These are phyloP conservation scores for Madurella fahalii DNA, from an alignment of 2,329 filamentous ascomycete genomes.

Conservation along the genomic window DNA sequence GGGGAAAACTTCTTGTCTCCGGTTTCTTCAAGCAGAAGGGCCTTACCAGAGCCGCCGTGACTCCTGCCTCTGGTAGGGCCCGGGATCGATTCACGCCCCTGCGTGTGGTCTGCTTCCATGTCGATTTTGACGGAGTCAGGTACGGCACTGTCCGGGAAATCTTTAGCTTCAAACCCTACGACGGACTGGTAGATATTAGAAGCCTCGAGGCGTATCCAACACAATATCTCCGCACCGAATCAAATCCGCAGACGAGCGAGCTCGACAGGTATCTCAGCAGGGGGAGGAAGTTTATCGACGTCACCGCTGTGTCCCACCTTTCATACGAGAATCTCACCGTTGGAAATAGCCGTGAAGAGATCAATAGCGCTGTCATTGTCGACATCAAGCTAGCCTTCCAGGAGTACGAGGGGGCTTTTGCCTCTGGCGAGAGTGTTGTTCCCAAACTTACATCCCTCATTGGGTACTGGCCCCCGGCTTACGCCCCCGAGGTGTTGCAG, in stretches of 20 bases:
- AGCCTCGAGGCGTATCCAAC: too few species aligned
- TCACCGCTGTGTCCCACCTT: slow-evolving; percentile 26
- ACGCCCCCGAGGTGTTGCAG: not conserved
- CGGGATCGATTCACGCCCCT: slow-evolving; percentile 9
- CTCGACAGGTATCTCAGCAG: slow-evolving; percentile 22
- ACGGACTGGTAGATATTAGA: too few species aligned
- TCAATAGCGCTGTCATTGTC: slow-evolving; percentile 30
- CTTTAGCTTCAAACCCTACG: slow-evolving; percentile 28
- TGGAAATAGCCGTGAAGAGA: slow-evolving; percentile 23
- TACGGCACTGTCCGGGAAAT: slow-evolving; percentile 21
- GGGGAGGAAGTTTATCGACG: slow-evolving; percentile 22
- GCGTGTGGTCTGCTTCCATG: slow-evolving; percentile 23
- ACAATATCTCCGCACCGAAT: too few species aligned
- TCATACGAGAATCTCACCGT: slow-evolving; percentile 28
- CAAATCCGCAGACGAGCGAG: too few species aligned
- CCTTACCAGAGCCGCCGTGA: not conserved
- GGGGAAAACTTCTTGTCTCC: too few species aligned
- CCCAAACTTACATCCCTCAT: too few species aligned
- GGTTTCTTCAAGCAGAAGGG: too few species aligned
- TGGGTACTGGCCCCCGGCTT: too few species aligned
- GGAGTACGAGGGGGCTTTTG: too few species aligned
- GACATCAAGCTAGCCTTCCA: slow-evolving; percentile 31
- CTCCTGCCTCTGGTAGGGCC: not conserved
- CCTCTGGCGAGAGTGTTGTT: too few species aligned
- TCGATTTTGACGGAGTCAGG: slow-evolving; percentile 27